phyloP scores from a whole-genome alignment of 225 moss, liverwort and hornwort species.

The Rhytidiadelphus loreus region DNA sequence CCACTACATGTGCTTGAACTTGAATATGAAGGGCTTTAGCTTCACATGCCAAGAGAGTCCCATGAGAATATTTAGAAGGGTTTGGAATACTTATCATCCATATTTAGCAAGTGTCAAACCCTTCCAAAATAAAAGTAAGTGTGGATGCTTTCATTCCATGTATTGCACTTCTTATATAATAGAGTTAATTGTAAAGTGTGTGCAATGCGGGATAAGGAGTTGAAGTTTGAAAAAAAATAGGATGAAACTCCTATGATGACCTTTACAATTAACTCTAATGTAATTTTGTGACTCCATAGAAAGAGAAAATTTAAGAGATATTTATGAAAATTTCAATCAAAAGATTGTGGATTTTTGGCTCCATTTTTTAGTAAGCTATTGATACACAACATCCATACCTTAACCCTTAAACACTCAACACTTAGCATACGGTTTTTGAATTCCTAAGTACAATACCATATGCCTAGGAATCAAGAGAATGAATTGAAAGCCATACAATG shows the following conservation, averaged over 20 bases:
- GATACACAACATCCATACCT: not conserved
- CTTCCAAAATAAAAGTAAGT: accelerated
- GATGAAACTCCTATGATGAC: too few relatives aligned
- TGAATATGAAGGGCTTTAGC: not conserved
- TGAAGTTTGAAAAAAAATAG: too few relatives aligned
- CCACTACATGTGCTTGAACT: accelerated
- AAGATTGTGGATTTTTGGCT: not conserved
- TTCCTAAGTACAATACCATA: too few relatives aligned
- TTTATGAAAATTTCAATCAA: not conserved
- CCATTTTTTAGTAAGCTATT: not conserved
- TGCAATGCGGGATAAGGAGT: too few relatives aligned
- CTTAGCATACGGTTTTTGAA: too few relatives aligned
- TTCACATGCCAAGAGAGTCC: not conserved
- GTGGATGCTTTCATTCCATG: not conserved
- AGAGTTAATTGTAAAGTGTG: too few relatives aligned
- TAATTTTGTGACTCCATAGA: not conserved
- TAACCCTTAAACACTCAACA: too few relatives aligned
- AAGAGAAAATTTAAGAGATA: not conserved
- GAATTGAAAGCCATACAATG: too few relatives aligned
- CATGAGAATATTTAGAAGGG: not conserved
- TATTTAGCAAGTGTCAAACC: not conserved
- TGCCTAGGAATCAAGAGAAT: too few relatives aligned
- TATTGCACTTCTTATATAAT: not conserved
- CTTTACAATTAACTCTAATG: too few relatives aligned
- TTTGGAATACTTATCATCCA: not conserved